A percentile compares a stretch with the other conserved stretches of the same genome.
phyloP scores from a whole-genome alignment of 108 stramenopile species.

The Fragilaria crotonensis region DNA sequence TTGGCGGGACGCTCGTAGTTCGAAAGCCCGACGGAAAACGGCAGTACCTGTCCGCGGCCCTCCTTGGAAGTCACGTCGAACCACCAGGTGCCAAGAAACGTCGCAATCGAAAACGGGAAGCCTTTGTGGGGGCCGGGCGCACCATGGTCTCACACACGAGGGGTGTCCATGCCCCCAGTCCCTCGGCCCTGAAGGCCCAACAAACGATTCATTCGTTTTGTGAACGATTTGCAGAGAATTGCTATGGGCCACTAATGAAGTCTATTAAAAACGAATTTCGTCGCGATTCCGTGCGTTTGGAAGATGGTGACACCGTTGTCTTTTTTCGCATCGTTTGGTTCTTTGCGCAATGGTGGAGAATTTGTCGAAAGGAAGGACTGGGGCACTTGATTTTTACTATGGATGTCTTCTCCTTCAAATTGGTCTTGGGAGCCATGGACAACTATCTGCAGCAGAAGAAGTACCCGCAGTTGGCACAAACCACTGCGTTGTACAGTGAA shows the following conservation, averaged over 20 bases:
- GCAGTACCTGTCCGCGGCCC: slow-evolving; percentile 32
- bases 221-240: slow-evolving; percentile 49
- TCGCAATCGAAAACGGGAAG: slow-evolving; percentile 45
- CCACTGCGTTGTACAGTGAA: slow-evolving; percentile 70
- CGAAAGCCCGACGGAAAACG: slow-evolving; percentile 36
- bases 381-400: slow-evolving; percentile 80
- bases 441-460: slow-evolving; percentile 64
- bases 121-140: slow-evolving; percentile 58
- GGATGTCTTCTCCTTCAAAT: slow-evolving; percentile 88
- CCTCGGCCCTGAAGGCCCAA: slow-evolving; percentile 42
- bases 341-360: slow-evolving; percentile 78
- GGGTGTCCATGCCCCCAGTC: slow-evolving; percentile 15
- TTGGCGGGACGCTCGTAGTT: slow-evolving; percentile 71
- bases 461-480: slow-evolving; percentile 47
- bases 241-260: slow-evolving; percentile 86
- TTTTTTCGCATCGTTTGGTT: slow-evolving; percentile 84
- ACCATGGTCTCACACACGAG: slow-evolving; percentile 27
- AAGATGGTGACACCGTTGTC: slow-evolving; percentile 65
- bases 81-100: slow-evolving; percentile 7
- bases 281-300: slow-evolving; percentile 70
- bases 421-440: slow-evolving; percentile 73
- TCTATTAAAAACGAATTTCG: slow-evolving; percentile 88
- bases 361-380: slow-evolving; percentile 16
- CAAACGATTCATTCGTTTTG: slow-evolving; percentile 60
- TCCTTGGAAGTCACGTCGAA: neutral